Percentiles rank a stretch among this genome's conserved stretches.
These are phyloP conservation scores for Panus rudis DNA, from an alignment of 768 basidiomycete species.

Conservation along the genomic window DNA sequence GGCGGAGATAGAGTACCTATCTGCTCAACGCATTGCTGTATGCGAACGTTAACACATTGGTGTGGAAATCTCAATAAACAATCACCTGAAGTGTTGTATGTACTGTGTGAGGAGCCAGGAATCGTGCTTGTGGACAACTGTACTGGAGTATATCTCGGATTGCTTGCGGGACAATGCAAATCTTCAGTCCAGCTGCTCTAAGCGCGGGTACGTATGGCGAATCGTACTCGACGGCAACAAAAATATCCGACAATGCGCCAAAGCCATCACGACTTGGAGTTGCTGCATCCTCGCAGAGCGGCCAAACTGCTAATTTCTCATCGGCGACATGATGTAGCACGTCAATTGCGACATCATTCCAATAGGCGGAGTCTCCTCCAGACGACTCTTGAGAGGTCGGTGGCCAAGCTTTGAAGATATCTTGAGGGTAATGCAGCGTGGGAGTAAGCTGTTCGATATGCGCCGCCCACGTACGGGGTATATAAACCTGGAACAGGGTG, in stretches of 20 bases:
- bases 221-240: neutral
- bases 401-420: constrained; percentile 38
- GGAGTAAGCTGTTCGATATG: constrained; percentile 27
- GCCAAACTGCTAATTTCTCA: neutral
- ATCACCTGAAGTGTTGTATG: constrained; percentile 27
- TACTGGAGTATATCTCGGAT: constrained; percentile 20
- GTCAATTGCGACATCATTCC: neutral
- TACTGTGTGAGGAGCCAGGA: constrained; percentile 24
- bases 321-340: neutral
- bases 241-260: neutral
- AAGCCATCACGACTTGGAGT: no score
- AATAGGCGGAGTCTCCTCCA: neutral
- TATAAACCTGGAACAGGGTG: constrained; percentile 35
- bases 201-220: neutral
- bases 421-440: constrained; percentile 8
- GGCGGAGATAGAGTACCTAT: no score
- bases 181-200: constrained; percentile 23
- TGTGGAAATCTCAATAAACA: constrained; percentile 3
- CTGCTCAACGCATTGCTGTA: no score
- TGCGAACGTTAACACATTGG: no score
- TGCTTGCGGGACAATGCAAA: constrained; percentile 31
- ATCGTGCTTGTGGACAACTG: neutral
- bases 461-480: constrained; percentile 37
- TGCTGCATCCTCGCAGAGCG: neutral
- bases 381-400: constrained; percentile 9